Evolutionary conservation across 2,329 filamentous ascomycete genomes (phyloP), one percentile per base, ranked within the genome.

Genomic region (Achaetomium macrosporum): DNA sequence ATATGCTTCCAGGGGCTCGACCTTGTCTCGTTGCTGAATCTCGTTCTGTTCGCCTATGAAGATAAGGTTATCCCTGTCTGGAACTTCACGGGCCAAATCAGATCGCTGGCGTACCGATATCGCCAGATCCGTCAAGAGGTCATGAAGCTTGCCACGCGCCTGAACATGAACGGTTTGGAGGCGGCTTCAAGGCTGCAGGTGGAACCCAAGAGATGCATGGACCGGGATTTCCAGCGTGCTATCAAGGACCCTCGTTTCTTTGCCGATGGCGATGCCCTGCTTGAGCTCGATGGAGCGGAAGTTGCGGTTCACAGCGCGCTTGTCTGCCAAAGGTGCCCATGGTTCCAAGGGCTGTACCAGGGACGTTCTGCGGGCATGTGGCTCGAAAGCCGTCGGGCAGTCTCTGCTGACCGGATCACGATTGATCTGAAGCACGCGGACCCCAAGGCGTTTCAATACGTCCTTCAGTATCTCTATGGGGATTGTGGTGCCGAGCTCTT

Each of bases 261-360:
- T 58, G 81, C 86, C 7, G 86, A 89, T 63, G 86, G 83, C 2
- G 91, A 99, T 67, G 78, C 90, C 7, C 66, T 92, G 6, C 73
- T 97, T 16, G 84, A 96, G 60, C 76, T 97, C 11, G 82, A 88
- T 54, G 87, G 84, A 19, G 80, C 81, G n/a, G 84, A 84, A 29
- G 71, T 90, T 33, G 73, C 75, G 13, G 84, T 87, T 1, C 93
- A 99, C 63, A 92, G 89, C 58, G 76, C 84, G 5, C 69, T 97
- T 3, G 68, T 96, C 35, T 91, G 90, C 59, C 84, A 85, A 63
- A 78, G 93, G 59, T 96, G 91, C 62, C 90, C 90, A 0, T 99
- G 96, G 76, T 99, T 99, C 59, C 77, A 92, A 57, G 88, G 87
- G 1, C 76, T 99, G 41, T 97, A 96, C 68, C 78, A 88, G 61